phyloP scores from a whole-genome alignment of 106 monocot genomes.

The Dendrobium officinale region DNA sequence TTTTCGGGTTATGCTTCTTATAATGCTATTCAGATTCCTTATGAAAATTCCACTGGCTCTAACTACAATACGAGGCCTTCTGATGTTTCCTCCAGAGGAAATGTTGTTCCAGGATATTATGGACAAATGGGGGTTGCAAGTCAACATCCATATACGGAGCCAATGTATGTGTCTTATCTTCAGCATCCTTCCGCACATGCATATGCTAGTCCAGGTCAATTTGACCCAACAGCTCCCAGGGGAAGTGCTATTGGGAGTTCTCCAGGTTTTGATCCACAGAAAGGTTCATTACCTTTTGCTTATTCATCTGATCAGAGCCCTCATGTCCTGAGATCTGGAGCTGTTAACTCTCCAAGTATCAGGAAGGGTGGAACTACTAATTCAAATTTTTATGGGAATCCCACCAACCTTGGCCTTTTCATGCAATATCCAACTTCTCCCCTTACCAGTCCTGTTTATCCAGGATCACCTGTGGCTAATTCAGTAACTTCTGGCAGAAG shows the following conservation, averaged over 20 bases:
- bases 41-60: slow-evolving; percentile 38
- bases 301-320: slow-evolving; percentile 43
- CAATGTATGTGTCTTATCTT: slow-evolving; percentile 54
- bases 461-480: slow-evolving; percentile 26
- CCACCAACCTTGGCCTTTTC: slow-evolving; percentile 30
- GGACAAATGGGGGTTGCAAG: slow-evolving; percentile 51
- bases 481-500: slow-evolving; percentile 33
- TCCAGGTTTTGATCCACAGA: slow-evolving; percentile 38
- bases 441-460: slow-evolving; percentile 37
- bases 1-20: slow-evolving; percentile 58
- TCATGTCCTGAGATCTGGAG: slow-evolving; percentile 24
- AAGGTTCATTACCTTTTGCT: slow-evolving; percentile 15
- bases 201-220: slow-evolving; percentile 38
- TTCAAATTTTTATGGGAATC: slow-evolving; percentile 49
- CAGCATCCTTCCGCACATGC: slow-evolving; percentile 48
- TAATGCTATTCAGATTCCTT: slow-evolving; percentile 41
- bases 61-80: slow-evolving; percentile 32
- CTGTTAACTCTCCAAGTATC: slow-evolving; percentile 14
- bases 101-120: slow-evolving; percentile 34
- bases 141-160: slow-evolving; percentile 49
- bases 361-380: slow-evolving; percentile 24
- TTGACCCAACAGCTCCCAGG: slow-evolving; percentile 36
- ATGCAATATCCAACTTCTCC: slow-evolving; percentile 62
- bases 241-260: slow-evolving; percentile 24
- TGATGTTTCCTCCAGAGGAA: slow-evolving; percentile 25